Base-by-base conservation (phyloP, 345 rosid species). In the Eucalyptus victrix region DNA sequence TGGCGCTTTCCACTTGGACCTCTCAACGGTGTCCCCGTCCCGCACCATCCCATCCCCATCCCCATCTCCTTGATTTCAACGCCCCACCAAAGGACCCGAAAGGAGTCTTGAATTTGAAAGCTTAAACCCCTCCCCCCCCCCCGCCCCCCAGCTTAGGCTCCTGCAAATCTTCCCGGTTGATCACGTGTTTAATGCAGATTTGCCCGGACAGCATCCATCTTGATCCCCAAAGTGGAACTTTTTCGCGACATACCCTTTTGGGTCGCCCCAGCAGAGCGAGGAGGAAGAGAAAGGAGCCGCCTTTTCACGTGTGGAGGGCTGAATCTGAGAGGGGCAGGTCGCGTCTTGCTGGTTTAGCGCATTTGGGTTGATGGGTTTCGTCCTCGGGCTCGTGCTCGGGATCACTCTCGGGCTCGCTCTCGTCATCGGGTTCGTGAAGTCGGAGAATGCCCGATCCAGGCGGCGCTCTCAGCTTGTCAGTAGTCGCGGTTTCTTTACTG, bases 361-460 rank as follows among this genome's bases (percentile, higher is more conserved):
- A 53, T 53, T 56, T 28, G 44, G 19, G 37, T 30, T 47, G 88
- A 95, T 95, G 97, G 95, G 94, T 8, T 98, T 98, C 87, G 80
- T 98, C 19, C 67, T 94, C 72, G 99, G 99, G 3, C 87, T 98
- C 30, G 94, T 96, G 37, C 32, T 94, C 62, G 99, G 99, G 44
- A 90, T 98, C 28, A 92, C 81, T 69, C 90, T 95, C 34, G 99
- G 99, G 2, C 91, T 98, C 49, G 94, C 94, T 9, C 90, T 98
- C 42, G 92, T 98, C 88, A 93, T 96, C 87, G 95, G 92, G n/a
- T 97, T 98, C 89, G 99, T 97, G 13, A 93, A 93, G 87, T 92
- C 92, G 42, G 99, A 97, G 95, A 96, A 95, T 92, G 89, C 94
- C 56, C 97, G 99, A 95, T 98, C 99, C 92, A 96, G 92, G 94